Conservation (phyloP, 768 basidiomycete genomes). For the Tylopilus rubrobrunneus region DNA sequence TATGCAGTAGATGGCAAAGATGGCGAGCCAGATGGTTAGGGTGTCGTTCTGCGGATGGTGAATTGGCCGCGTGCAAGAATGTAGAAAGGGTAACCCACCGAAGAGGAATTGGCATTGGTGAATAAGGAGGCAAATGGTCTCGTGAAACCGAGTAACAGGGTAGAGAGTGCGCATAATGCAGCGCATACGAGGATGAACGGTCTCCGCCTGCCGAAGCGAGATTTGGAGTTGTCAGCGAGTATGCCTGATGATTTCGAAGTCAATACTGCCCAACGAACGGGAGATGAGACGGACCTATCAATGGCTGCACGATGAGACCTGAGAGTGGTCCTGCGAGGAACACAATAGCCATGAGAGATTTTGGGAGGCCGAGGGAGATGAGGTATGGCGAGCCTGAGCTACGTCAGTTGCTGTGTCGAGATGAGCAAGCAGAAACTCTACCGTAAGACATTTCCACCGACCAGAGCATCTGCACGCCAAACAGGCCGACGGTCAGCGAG, state of each 20-base stretch:
- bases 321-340: slow-evolving; percentile 91
- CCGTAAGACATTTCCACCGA: slow-evolving; percentile 94
- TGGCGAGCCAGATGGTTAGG: slow-evolving; percentile 74
- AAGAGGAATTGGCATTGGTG: not conserved
- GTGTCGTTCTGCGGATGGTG: slow-evolving; percentile 45
- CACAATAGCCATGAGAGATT: slow-evolving; percentile 83
- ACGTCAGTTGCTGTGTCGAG: not conserved
- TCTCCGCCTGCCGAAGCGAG: slow-evolving; percentile 77
- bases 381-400: slow-evolving; percentile 77
- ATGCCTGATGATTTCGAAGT: slow-evolving; percentile 37
- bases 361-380: slow-evolving; percentile 81
- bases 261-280: not conserved
- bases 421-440: slow-evolving; percentile 1
- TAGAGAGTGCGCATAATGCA: slow-evolving; percentile 60
- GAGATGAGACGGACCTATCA: slow-evolving; percentile 57
- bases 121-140: slow-evolving; percentile 4
- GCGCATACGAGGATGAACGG: slow-evolving; percentile 80
- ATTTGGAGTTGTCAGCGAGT: slow-evolving; percentile 80
- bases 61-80: not conserved
- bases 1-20: slow-evolving; percentile 63
- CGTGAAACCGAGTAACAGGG: slow-evolving; percentile 1
- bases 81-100: not conserved
- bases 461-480: slow-evolving; percentile 90
- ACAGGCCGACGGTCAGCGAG: slow-evolving; percentile 68
- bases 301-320: slow-evolving; percentile 86